Base-by-base conservation (phyloP, 163 green algal species). In the Chlorella variabilis region DNA sequence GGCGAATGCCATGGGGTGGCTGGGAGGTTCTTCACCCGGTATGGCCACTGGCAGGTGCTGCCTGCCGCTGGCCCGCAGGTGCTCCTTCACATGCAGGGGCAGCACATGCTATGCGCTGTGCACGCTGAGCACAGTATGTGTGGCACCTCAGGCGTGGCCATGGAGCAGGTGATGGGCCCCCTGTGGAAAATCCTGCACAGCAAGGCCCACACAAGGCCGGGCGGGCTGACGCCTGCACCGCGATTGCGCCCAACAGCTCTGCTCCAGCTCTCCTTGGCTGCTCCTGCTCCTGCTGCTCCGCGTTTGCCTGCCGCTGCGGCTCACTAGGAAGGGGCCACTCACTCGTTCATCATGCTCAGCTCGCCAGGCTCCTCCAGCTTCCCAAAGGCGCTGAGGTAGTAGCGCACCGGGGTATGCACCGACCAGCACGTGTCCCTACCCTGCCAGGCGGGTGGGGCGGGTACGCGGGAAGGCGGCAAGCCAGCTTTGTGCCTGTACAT, bases 261-360 rank as follows among this genome's bases (percentile, higher is more conserved):
- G 15, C 15, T 11, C 45, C 11, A 54, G 45, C 45, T n/a, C n/a
- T n/a, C n/a, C n/a, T n/a, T n/a, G n/a, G n/a, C n/a, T n/a, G n/a
- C n/a, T n/a, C n/a, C n/a, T n/a, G n/a, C n/a, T n/a, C n/a, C n/a
- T n/a, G n/a, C n/a, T n/a, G n/a, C n/a, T n/a, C n/a, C n/a, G n/a
- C n/a, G n/a, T n/a, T n/a, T n/a, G n/a, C 45, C 45, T 54, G 45
- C 15, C 11, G 45, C 15, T 54, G 15, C 45, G 11, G 15, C 45
- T 54, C 11, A 54, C 45, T 54, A 15, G 15, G 45, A 54, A 54
- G 45, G 11, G 15, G 45, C 45, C 45, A 11, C 54, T 62, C 54
- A 62, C 84, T 97, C 94, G 9, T 78, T 87, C 90, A 92, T 89
- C 89, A 97, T 97, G 38, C 74, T 83, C 66, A 83, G 63, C 77